Evolutionary conservation across 495 filamentous ascomycete genomes (phyloP), one percentile per base, ranked within the genome.

Genomic region (Penicillium coffeae): DNA sequence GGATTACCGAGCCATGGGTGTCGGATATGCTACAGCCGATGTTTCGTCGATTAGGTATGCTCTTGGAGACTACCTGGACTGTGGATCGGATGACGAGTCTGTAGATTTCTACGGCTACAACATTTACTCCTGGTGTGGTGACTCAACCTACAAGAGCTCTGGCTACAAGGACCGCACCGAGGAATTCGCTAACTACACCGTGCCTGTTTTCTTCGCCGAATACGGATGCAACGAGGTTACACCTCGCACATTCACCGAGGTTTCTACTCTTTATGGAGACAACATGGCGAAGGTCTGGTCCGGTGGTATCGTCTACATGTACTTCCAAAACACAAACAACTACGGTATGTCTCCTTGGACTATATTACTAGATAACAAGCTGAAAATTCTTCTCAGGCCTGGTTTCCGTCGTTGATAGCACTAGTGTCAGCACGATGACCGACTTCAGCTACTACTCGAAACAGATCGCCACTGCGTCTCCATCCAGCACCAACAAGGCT

Each of bases 51-150:
- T 95, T 56, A 88, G 93, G 49, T 69, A 65, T 32, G 63, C 86
- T 56, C 79, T 98, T 56, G 89, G 88, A 22, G 70, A 90, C 63
- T 98, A 93, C 73, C 93, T 98, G 76, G 88, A 96, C 78, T 98
- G 93, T 60, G 87, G 86, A 43, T 65, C 79, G 25, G 47, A 72
- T 21, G 69, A 71, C 0, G 73, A 79, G 10, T 71, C 82, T 34
- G 91, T 96, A 51, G 92, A 97, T 67, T 96, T 90, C 77, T 96
- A 89, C 89, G 93, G 93, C 43, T 96, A 96, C 80, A 98, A 97
- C 72, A 92, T 96, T 74, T 97, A 97, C 73, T 91, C 88, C 32
- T 98, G 93, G 93, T 98, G 93, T 62, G 93, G 93, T 40, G 62
- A 88, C 41, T 91, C 85, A 49, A 79, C 76, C 46, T 92, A 85